Base-by-base conservation (phyloP, 2,329 filamentous ascomycete genomes). In the Pseudocercospora fuligena region DNA sequence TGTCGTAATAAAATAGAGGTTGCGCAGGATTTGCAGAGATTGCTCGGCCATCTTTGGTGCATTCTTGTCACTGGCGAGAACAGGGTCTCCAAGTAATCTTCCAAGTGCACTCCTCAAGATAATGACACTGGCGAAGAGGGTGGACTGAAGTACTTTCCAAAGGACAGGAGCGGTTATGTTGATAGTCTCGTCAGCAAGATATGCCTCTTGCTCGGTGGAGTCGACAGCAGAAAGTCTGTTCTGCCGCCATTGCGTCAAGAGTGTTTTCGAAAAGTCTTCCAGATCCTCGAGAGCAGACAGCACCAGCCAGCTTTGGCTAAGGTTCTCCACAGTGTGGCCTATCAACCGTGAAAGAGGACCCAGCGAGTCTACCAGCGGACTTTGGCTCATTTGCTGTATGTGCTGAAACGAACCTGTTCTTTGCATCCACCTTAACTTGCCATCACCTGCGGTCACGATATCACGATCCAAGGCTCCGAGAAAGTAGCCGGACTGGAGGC, bases 1-100 rank as follows among this genome's bases (percentile, higher is more conserved):
- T 14, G 89, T 89, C 0, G 92, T 92, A 68, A 97, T 88, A 77
- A 97, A 97, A 79, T 89, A 92, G 21, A 96, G 81, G 73, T 92
- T 90, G 29, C 92, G 89, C 11, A 97, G 85, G 12, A 88, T 88
- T 67, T 90, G 88, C 16, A 97, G 84, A 0, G 89, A 87, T 76
- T 91, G 91, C 54, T 88, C 82, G 5, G 92, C 92, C 16, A 95
- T 81, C 14, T 83, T 81, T 0, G 91, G 89, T 0, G 90, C 91
- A 66, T 83, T 85, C 81, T 63, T 79, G 70, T 87, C 82, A 63
- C 82, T 79, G 40, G 87, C 85, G 4, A 91, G 81, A 36, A 79
- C 75, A 8, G 75, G 76, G 71, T 91, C 88, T 64, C 85, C 83
- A 6, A 92, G 78, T 0, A 86, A 81, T 66, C 93, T 86, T 2